Evolutionary conservation across 2,329 filamentous ascomycete genomes (phyloP).

Genomic region (Aspergillus caelatus): DNA sequence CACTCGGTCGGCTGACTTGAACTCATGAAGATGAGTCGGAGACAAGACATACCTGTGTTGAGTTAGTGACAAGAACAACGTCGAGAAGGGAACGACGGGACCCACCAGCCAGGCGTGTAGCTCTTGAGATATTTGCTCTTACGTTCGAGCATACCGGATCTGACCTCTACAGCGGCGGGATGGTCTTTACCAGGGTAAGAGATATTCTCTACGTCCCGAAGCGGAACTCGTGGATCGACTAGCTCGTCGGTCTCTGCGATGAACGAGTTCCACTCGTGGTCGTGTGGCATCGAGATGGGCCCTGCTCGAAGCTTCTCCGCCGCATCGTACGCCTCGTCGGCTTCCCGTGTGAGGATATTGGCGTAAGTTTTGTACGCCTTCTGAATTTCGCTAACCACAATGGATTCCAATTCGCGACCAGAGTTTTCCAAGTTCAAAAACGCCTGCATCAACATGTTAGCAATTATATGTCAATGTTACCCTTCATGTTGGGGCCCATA

Average conservation of each 20-base stretch:
- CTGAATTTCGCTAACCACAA: constrained; percentile 95
- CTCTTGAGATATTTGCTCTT: constrained; percentile 99
- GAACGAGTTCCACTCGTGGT: constrained; percentile 86
- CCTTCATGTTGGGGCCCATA: constrained; percentile 47
- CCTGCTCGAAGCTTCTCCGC: constrained; percentile 81
- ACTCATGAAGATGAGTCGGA: constrained; percentile 95
- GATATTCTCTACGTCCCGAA: constrained; percentile 79
- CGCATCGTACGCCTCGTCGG: constrained; percentile 75
- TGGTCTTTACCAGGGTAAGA: constrained; percentile 90
- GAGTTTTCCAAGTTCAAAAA: constrained; percentile 94
- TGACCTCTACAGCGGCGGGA: constrained; percentile 78
- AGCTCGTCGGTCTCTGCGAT: constrained; percentile 81
- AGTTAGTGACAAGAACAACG: constrained; percentile 13
- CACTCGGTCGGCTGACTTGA: constrained; percentile 94
- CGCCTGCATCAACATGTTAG: constrained; percentile 58
- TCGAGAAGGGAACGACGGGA: constrained; percentile 17
- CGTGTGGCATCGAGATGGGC: constrained; percentile 89
- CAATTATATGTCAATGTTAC: not conserved
- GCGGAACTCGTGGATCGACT: constrained; percentile 78
- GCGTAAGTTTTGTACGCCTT: constrained; percentile 96
- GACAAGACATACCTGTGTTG: constrained; percentile 82
- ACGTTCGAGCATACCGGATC: constrained; percentile 87
- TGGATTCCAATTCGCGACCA: constrained; percentile 90
- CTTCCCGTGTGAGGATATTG: constrained; percentile 86
- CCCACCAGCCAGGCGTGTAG: constrained; percentile 91